phyloP scores from a whole-genome alignment of 2,329 filamentous ascomycete species.

The Colletotrichum viniferum region DNA sequence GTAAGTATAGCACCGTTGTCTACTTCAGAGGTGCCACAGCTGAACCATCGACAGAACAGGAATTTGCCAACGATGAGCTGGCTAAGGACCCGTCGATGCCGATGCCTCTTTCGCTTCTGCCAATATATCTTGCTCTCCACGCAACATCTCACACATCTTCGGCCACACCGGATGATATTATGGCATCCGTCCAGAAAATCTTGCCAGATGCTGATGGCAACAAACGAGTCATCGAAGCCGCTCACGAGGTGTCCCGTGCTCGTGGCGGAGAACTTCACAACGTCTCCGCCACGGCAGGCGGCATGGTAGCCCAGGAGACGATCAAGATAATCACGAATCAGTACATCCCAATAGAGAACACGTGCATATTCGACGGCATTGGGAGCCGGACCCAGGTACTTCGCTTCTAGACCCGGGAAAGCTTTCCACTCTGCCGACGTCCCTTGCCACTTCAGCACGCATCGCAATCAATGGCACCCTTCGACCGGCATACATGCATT shows the following conservation, averaged over 20 bases:
- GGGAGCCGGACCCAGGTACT: constrained; percentile 64
- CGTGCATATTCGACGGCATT: constrained; percentile 73
- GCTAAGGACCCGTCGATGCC: constrained; percentile 44
- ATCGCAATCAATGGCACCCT: not conserved
- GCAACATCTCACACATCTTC: constrained; percentile 52
- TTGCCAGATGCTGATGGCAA: constrained; percentile 53
- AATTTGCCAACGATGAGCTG: constrained; percentile 59
- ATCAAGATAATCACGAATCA: constrained; percentile 86
- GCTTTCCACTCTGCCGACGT: not conserved
- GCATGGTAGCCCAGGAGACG: constrained; percentile 94
- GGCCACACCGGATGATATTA: constrained; percentile 57
- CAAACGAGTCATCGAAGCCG: constrained; percentile 56
- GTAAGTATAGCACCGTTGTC: constrained; percentile 45
- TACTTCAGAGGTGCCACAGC: not conserved
- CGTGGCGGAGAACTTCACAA: constrained; percentile 91
- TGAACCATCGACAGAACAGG: constrained; percentile 45
- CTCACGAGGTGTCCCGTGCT: constrained; percentile 75
- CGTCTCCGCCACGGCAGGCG: constrained; percentile 83
- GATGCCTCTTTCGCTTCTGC: constrained; percentile 64
- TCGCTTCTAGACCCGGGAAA: constrained; percentile 45
- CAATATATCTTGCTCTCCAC: constrained; percentile 71
- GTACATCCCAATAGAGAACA: constrained; percentile 74
- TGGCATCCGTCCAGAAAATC: constrained; percentile 46
- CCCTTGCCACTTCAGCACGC: constrained; percentile 17
- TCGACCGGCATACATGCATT: not conserved